These are phyloP conservation scores for Bremia lactucae DNA, from an alignment of 352 stramenopile genomes.

Conservation along the genomic window DNA sequence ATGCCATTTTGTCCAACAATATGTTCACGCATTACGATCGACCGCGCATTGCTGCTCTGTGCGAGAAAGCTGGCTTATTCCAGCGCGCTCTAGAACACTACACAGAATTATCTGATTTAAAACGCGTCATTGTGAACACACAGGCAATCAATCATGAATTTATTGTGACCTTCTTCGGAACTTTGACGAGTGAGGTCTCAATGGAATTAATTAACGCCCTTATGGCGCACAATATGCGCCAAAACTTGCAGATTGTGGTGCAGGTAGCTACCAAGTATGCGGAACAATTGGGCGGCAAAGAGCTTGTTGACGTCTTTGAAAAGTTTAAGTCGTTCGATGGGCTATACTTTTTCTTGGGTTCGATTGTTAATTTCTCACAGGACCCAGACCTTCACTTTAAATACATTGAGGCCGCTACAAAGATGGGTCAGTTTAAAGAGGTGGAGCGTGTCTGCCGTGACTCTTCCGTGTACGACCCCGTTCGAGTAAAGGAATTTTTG, in stretches of 20 bases:
- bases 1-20: constrained; percentile 98
- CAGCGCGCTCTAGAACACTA: constrained; percentile 99
- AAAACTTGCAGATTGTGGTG: constrained; percentile 99
- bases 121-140: constrained; percentile 89
- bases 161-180: constrained; percentile 98
- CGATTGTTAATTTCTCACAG: constrained; percentile 98
- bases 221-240: constrained; percentile 93
- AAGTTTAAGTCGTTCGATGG: constrained; percentile 98
- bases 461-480: constrained; percentile 98
- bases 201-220: constrained; percentile 98
- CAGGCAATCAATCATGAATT: constrained; percentile 94
- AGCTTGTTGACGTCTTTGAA: constrained; percentile 98
- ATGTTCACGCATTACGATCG: constrained; percentile 99
- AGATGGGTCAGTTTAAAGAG: constrained; percentile 99
- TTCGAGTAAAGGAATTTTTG: constrained; percentile 99
- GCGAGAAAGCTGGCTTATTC: constrained; percentile 96
- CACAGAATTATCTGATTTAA: constrained; percentile 96
- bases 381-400: constrained; percentile 99
- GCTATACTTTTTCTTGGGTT: constrained; percentile 98
- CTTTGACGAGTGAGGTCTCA: constrained; percentile 93
- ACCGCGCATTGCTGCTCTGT: constrained; percentile 95
- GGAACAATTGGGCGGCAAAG: constrained; percentile 87
- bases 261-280: constrained; percentile 95
- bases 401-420: constrained; percentile 99
- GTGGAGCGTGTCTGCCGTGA: constrained; percentile 99